Evolutionary conservation across 768 basidiomycete species (phyloP).

Genomic region (Collybia sordida): DNA sequence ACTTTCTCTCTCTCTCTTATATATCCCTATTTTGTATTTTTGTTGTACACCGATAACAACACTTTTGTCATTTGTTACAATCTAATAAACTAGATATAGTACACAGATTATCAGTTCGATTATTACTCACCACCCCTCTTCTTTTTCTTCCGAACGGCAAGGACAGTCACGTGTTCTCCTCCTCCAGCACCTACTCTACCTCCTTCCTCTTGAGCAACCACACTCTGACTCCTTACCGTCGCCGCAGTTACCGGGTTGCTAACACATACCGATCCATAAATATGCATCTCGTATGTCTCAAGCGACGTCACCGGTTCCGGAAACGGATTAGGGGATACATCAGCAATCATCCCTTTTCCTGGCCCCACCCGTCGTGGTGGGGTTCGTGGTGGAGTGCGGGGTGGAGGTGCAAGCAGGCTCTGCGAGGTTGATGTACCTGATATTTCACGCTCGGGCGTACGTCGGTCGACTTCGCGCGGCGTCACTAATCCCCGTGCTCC

Average conservation of each 20-base stretch:
- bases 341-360: slow-evolving; percentile 30
- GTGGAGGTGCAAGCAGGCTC: slow-evolving; percentile 39
- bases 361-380: slow-evolving; percentile 41
- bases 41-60: too few species aligned
- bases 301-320: slow-evolving; percentile 62
- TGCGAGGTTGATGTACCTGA: slow-evolving; percentile 10
- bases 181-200: slow-evolving; percentile 8
- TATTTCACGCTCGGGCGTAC: slow-evolving; percentile 40
- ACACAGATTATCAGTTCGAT: too few species aligned
- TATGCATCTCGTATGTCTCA: slow-evolving; percentile 58
- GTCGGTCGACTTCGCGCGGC: slow-evolving; percentile 25
- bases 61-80: too few species aligned
- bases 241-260: slow-evolving; percentile 40
- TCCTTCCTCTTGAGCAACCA: not conserved
- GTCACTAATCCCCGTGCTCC: slow-evolving; percentile 9
- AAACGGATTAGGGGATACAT: slow-evolving; percentile 66
- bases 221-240: slow-evolving; percentile 1
- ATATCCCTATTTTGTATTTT: too few species aligned
- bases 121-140: slow-evolving; percentile 31
- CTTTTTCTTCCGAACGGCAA: slow-evolving; percentile 61
- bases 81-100: too few species aligned
- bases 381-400: slow-evolving; percentile 54
- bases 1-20: too few species aligned
- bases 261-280: slow-evolving; percentile 58
- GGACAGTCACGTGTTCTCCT: slow-evolving; percentile 46